Percentiles rank a stretch among this genome's conserved stretches.
phyloP scores from a whole-genome alignment of 108 stramenopile genomes.

The Mayamaea pseudoterrestris region DNA sequence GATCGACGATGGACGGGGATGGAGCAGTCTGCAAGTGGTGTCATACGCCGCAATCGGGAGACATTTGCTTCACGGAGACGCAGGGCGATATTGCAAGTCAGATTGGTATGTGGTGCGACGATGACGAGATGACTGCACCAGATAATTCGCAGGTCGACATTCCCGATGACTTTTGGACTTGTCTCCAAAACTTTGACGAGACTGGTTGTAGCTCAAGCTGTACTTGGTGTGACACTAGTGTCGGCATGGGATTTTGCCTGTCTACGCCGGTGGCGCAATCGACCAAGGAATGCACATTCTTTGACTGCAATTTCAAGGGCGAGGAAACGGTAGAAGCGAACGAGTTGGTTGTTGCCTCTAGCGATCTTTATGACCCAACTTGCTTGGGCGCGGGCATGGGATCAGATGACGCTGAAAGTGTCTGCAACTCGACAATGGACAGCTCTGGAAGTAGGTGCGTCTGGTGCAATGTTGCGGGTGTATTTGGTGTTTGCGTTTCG shows the following conservation, averaged over 20 bases:
- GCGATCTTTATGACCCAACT: constrained; percentile 16
- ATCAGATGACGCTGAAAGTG: constrained; percentile 6
- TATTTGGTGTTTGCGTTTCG: constrained; percentile 15
- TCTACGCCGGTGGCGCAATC: not conserved
- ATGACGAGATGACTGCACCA: not conserved
- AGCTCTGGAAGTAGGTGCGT: constrained; percentile 14
- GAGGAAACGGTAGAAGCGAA: not conserved
- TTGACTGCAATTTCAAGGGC: not conserved
- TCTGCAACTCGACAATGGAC: constrained; percentile 14
- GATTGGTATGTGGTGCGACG: constrained; percentile 9
- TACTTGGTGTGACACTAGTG: not conserved
- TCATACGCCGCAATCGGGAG: not conserved
- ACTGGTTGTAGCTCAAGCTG: not conserved
- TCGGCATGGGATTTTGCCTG: not conserved
- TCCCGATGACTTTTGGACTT: not conserved
- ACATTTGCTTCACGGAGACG: constrained; percentile 1
- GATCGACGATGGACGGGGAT: constrained; percentile 17
- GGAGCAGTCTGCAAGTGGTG: constrained; percentile 27
- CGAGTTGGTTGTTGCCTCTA: not conserved
- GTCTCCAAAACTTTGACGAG: not conserved
- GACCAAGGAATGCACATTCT: not conserved
- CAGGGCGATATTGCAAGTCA: constrained; percentile 15
- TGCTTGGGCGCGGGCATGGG: constrained; percentile 12
- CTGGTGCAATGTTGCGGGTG: constrained; percentile 22
- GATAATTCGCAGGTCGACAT: not conserved